phyloP scores from a whole-genome alignment of 148 eudicot genomes.

The Rhododendron griersonianum region DNA sequence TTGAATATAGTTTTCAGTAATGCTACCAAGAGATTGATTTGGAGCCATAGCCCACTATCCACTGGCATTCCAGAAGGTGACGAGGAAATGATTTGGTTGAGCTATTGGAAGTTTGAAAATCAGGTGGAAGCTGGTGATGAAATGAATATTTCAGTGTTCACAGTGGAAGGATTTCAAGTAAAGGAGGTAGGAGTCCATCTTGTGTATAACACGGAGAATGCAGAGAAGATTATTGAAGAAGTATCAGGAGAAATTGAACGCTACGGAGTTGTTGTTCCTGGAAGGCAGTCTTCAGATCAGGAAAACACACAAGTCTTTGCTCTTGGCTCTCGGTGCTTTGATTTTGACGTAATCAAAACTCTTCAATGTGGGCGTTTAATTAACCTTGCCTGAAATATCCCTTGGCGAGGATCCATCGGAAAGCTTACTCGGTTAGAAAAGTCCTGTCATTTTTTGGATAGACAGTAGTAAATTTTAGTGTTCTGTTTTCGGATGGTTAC shows the following conservation, averaged over 20 bases:
- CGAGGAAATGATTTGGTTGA: neutral
- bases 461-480: no score
- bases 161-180: neutral
- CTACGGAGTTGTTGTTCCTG: neutral
- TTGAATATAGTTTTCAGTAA: neutral
- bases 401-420: no score
- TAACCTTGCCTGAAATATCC: no score
- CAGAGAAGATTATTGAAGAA: neutral
- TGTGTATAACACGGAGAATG: neutral
- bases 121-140: constrained; percentile 11
- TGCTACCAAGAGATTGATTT: neutral
- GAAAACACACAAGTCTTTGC: neutral
- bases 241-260: neutral
- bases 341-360: neutral
- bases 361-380: neutral
- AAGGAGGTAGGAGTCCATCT: neutral
- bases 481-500: no score
- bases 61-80: neutral
- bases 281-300: neutral
- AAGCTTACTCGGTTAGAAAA: no score
- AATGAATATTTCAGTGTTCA: neutral
- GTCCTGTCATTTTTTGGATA: no score
- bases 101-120: constrained; percentile 5
- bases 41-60: neutral
- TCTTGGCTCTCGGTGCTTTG: neutral